Conservation (phyloP, 2,329 filamentous ascomycete species). For the Fusarium dlaminii region DNA sequence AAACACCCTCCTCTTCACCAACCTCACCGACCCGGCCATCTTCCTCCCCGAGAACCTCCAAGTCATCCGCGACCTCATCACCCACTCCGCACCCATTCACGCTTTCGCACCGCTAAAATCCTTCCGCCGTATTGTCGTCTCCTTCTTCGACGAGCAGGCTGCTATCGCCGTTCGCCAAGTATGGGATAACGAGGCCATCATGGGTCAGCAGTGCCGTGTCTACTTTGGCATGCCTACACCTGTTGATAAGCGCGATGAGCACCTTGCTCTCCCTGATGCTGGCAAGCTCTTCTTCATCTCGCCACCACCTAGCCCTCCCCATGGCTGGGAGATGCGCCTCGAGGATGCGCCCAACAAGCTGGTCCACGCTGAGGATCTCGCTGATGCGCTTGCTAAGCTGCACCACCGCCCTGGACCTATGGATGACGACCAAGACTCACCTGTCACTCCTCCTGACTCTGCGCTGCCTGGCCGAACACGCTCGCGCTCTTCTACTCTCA, state of each 20-base stretch:
- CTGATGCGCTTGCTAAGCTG: conserved; percentile 71
- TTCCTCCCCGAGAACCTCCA: conserved; percentile 80
- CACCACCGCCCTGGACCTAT: conserved; percentile 58
- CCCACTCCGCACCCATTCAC: conserved; percentile 75
- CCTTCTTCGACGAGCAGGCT: conserved; percentile 75
- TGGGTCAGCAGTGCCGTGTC: conserved; percentile 74
- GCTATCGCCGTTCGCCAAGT: conserved; percentile 76
- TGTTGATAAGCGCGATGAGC: conserved; percentile 63
- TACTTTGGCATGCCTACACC: conserved; percentile 74
- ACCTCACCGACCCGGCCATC: conserved; percentile 76
- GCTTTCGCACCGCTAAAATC: conserved; percentile 84
- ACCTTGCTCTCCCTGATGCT: conserved; percentile 72
- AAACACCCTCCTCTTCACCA: conserved; percentile 87
- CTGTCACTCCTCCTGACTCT: conserved; percentile 46
- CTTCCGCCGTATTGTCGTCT: conserved; percentile 82
- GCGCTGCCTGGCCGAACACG: conserved; percentile 48
- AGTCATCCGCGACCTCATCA: conserved; percentile 76
- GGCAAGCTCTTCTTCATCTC: conserved; percentile 80
- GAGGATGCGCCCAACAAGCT: conserved; percentile 77
- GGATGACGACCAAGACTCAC: conserved; percentile 47
- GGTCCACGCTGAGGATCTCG: conserved; percentile 75
- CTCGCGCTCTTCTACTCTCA: conserved; percentile 71
- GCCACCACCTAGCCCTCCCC: conserved; percentile 73
- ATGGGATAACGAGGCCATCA: conserved; percentile 78
- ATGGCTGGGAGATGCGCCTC: conserved; percentile 74